These are phyloP conservation scores for Coemansia sp. DNA, from an alignment of 192 early-diverging fungal species.

Conservation along the genomic window DNA sequence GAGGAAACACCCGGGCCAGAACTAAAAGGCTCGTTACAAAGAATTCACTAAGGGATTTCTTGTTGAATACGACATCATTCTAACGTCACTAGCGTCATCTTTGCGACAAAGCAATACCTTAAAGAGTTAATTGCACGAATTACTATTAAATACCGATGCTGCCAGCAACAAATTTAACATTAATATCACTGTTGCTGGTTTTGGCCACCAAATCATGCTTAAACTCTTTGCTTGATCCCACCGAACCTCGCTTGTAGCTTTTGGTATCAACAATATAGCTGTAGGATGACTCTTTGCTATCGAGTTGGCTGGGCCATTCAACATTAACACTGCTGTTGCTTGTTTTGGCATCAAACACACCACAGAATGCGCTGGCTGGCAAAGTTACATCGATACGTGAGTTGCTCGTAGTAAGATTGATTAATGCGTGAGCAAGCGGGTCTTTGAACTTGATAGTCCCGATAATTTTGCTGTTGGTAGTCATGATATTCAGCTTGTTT, in stretches of 20 bases:
- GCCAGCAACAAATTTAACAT: background rate
- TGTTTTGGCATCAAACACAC: constrained; percentile 4
- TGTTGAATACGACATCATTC: no score
- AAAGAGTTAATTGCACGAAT: no score
- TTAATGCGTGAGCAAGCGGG: background rate
- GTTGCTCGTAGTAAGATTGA: constrained; percentile 4
- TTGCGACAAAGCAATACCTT: no score
- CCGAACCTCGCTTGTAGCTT: constrained; percentile 5
- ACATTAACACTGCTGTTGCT: constrained; percentile 3
- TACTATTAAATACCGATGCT: no score
- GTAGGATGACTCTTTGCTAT: background rate
- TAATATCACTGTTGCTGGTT: background rate
- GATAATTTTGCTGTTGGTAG: constrained; percentile 22
- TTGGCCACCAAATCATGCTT: constrained; percentile 5
- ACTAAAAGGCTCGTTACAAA: no score
- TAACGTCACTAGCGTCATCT: no score
- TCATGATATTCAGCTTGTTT: constrained; percentile 6
- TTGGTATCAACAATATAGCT: constrained; percentile 1
- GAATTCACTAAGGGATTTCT: no score
- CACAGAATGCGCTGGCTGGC: background rate
- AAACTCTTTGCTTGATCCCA: background rate
- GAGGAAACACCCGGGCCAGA: no score
- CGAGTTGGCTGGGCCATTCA: background rate
- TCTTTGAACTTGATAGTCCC: constrained; percentile 5
- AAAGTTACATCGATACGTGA: background rate